phyloP scores from a whole-genome alignment of 2,329 filamentous ascomycete genomes.

The Trichoderma sp. region DNA sequence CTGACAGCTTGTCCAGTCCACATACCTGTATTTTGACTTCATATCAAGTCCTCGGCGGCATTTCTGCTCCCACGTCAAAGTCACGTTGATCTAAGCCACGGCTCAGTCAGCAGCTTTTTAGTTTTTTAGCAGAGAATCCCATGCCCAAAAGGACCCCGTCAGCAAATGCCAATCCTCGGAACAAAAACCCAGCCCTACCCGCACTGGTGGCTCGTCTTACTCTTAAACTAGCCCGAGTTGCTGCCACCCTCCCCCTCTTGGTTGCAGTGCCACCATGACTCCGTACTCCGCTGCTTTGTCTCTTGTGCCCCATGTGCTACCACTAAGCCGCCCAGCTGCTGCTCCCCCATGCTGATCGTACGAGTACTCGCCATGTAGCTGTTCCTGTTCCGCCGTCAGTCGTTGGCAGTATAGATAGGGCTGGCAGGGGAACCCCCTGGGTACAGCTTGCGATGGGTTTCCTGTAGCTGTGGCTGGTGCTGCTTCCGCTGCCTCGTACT shows the following conservation, averaged over 20 bases:
- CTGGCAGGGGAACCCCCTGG: not conserved
- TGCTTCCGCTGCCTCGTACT: not conserved
- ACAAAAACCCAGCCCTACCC: conserved; percentile 8
- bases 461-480: not conserved
- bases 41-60: not conserved
- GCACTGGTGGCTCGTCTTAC: conserved; percentile 5
- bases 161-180: not conserved
- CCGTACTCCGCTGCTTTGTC: not conserved
- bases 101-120: not conserved
- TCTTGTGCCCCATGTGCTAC: not conserved
- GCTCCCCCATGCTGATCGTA: not conserved
- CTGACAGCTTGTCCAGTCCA: not conserved
- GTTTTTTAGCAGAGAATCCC: not conserved
- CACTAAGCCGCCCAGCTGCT: not conserved
- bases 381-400: not conserved
- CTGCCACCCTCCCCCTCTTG: not conserved
- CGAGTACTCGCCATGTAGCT: not conserved
- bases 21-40: not conserved
- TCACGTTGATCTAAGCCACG: not conserved
- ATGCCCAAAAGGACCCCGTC: not conserved
- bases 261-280: not conserved
- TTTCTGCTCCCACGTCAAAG: not conserved
- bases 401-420: not conserved
- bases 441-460: not conserved
- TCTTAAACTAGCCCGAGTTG: not conserved